Evolutionary conservation across 2,329 filamentous ascomycete species (phyloP), one percentile per base, ranked within the genome.

Genomic region (Pyricularia sp.): DNA sequence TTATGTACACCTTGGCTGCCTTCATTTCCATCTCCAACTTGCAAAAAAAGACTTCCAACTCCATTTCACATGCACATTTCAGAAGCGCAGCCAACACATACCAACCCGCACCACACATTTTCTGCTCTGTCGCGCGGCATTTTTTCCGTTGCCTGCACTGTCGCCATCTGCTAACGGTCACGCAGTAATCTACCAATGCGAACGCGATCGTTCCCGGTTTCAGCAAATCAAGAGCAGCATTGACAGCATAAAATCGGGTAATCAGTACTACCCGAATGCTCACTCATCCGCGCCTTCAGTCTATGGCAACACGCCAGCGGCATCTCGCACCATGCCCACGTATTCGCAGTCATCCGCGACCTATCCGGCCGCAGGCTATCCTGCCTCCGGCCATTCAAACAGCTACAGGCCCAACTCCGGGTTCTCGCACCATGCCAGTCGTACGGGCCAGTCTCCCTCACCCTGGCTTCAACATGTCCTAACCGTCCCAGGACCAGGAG

Each of bases 161-260:
- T 50, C 36, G 20, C 3, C 42, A 55, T 55, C 17, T 55, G 9
- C 42, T 55, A 17, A 30, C 68, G 65, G 66, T 31, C 31, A n/a
- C 50, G 28, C 67, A 84, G 82, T 82, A 28, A 81, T 84, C 66
- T 77, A 81, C 67, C 77, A 80, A 42, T 77, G 78, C 25, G 74
- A 78, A 65, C 74, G 74, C 33, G 70, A 74, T 64, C 76, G 77
- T 69, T 81, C 84, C 73, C 78, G 79, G 50, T 81, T 83, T 68
- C 76, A 81, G 20, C 80, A 83, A 69, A 77, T 84, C 58, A 78
- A 79, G 25, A 76, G 80, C 68, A 83, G 81, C 73, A 78, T 83
- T 28, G 25, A 66, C 12, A 61, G 58, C 25, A 26, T 26, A 17
- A 25, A 26, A 26, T 25, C 58, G 4, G 25, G 58, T 26, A 26